Base-by-base conservation (phyloP, 2,329 filamentous ascomycete species). In the Sclerotinia nivalis region DNA sequence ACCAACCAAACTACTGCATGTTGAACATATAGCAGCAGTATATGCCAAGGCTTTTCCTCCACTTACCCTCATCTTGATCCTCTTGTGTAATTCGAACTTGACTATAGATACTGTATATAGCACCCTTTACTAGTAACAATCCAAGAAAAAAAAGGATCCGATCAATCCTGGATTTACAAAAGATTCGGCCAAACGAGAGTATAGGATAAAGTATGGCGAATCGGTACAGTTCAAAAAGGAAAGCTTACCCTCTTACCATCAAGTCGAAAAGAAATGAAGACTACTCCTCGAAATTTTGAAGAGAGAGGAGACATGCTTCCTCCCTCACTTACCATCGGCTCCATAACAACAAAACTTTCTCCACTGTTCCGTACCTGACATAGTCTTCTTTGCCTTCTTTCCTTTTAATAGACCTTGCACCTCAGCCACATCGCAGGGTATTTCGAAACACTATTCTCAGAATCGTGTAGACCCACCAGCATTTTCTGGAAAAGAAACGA, bases 1-100 rank as follows among this genome's bases (percentile, higher is more conserved):
- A 52, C 52, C 45, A 47, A 69, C 68, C 40, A 69, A 25, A 50
- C 34, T 25, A 50, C 60, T 69, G 43, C 52, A 69, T 65, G 47
- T 64, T 47, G 66, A 69, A 54, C 45, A 64, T 55, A 69, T 69
- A n/a, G 50, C 61, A 58, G 61, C 68, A 49, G 60, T 50, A 59
- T 69, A 66, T 69, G 68, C 68, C 61, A 69, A 69, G 31, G 25
- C 34, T 62, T 69, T 55, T 25, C 66, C 66, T 52, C 56, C 56
- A 64, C 66, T 55, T 20, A 64, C 28, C 66, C 58, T 69, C 66
- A 69, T 69, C 58, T 69, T 69, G 66, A 13, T 31, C 58, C 40
- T 64, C 28, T n/a, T 34, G n/a, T 25, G 47, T 55, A 15, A 31
- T 55, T 40, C 56, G 34, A 54, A 47, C 43, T 61, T 47, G n/a